Percentiles rank a stretch among this genome's conserved stretches.
Conservation (phyloP, 2,329 filamentous ascomycete species). For the Aureobasidium subglaciale region DNA sequence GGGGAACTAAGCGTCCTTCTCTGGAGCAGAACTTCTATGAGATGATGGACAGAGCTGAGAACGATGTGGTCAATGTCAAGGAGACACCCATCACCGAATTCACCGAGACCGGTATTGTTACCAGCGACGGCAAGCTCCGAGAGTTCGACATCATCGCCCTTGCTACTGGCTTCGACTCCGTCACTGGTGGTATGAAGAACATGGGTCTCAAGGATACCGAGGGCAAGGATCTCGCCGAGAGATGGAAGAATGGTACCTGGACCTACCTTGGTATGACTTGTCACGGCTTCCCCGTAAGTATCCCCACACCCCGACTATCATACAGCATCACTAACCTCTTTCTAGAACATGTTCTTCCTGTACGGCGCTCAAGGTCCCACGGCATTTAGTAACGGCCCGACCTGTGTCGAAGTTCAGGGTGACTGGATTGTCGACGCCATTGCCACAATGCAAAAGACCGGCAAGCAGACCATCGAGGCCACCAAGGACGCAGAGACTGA, state of each 20-base stretch:
- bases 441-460: slow-evolving; percentile 31
- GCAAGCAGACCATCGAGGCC: slow-evolving; percentile 34
- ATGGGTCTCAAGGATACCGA: slow-evolving; percentile 30
- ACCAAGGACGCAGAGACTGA: slow-evolving; percentile 36
- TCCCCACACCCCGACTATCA: background rate
- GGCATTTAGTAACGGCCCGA: slow-evolving; percentile 41
- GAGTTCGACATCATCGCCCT: slow-evolving; percentile 43
- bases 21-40: slow-evolving; percentile 44
- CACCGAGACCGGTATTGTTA: slow-evolving; percentile 39
- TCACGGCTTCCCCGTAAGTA: slow-evolving; percentile 29
- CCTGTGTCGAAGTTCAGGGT: slow-evolving; percentile 38
- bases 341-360: slow-evolving; percentile 26
- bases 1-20: slow-evolving; percentile 41
- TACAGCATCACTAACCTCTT: background rate
- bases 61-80: slow-evolving; percentile 37
- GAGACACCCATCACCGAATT: slow-evolving; percentile 36
- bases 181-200: slow-evolving; percentile 41
- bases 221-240: slow-evolving; percentile 32
- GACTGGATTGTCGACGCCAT: slow-evolving; percentile 41
- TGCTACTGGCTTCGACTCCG: slow-evolving; percentile 41
- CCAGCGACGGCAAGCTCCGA: slow-evolving; percentile 33
- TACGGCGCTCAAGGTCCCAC: slow-evolving; percentile 43
- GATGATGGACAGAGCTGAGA: slow-evolving; percentile 36
- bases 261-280: slow-evolving; percentile 39
- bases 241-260: slow-evolving; percentile 38